These are phyloP conservation scores for Vanderwaltozyma verrucispora DNA, from an alignment of 805 yeast species.

Conservation along the genomic window DNA sequence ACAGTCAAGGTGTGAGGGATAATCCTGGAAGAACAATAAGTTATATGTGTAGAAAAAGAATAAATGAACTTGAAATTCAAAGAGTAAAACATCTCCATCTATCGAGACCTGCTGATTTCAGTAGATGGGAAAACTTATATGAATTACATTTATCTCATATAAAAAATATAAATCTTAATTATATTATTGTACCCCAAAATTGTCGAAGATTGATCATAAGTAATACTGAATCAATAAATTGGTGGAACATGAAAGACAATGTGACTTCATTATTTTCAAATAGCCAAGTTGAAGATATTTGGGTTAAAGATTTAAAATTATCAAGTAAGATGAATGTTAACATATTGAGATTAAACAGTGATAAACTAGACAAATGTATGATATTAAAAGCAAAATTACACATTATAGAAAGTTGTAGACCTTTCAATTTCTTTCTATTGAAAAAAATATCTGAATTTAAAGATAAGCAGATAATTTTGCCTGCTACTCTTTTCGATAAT, in stretches of 20 bases:
- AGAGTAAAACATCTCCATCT: conserved; percentile 8
- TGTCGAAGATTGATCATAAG: conserved; percentile 13
- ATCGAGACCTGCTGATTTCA: conserved; percentile 15
- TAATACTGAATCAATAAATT: conserved; percentile 7
- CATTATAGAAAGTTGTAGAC: background rate
- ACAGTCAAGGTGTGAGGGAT: conserved; percentile 24
- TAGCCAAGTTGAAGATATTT: conserved; percentile 4
- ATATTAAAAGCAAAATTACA: background rate
- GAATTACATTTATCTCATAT: conserved; percentile 10
- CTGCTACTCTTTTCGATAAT: conserved; percentile 12
- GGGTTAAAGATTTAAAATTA: background rate
- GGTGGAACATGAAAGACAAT: conserved; percentile 20
- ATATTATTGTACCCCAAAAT: conserved; percentile 15
- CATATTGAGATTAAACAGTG: too few species aligned
- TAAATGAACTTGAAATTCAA: conserved; percentile 9
- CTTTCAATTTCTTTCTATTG: conserved; percentile 10
- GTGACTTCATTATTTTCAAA: background rate
- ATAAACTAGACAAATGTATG: background rate
- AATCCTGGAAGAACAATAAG: conserved; percentile 22
- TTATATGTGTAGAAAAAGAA: conserved; percentile 15
- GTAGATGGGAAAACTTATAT: conserved; percentile 22
- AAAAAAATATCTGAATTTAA: conserved; percentile 5
- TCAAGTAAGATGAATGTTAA: too few species aligned
- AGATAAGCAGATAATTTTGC: conserved; percentile 9
- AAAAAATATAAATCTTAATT: conserved; percentile 16